Conservation (phyloP, 2,329 filamentous ascomycete species). For the Aureobasidium namibiae region DNA sequence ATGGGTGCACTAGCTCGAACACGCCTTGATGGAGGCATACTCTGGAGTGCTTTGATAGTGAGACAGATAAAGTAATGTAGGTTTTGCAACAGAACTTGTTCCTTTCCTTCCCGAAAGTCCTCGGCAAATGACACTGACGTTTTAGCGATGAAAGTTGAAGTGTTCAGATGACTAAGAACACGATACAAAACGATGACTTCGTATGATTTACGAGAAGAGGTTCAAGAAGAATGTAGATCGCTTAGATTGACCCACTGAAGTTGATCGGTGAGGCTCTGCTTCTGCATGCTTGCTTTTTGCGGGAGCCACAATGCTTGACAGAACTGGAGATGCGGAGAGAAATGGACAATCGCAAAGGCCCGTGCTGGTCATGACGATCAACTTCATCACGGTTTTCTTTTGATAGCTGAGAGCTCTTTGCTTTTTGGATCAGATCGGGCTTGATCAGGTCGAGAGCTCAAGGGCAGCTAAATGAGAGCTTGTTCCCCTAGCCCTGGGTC, state of each 20-base stretch:
- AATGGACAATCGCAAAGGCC: neutral
- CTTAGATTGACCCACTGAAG: neutral
- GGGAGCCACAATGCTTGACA: neutral
- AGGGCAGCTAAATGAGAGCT: neutral
- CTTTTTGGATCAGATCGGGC: constrained; percentile 2
- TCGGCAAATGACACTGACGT: too few species aligned
- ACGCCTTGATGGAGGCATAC: neutral
- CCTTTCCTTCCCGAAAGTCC: too few species aligned
- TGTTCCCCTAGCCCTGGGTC: neutral
- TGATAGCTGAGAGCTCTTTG: neutral
- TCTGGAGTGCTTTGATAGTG: neutral
- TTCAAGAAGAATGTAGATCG: neutral
- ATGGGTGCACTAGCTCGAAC: neutral
- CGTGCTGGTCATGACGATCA: constrained; percentile 8
- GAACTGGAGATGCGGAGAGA: neutral
- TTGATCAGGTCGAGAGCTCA: neutral
- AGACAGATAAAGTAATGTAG: neutral
- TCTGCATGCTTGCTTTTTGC: neutral
- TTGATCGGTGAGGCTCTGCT: neutral
- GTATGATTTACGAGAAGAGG: neutral
- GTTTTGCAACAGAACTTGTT: too few species aligned
- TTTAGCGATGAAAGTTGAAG: too few species aligned
- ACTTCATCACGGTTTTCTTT: constrained; percentile 4
- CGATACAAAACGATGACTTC: too few species aligned
- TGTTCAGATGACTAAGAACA: too few species aligned